Base-by-base conservation (phyloP, 768 basidiomycete genomes). In the Podaxis sp. region DNA sequence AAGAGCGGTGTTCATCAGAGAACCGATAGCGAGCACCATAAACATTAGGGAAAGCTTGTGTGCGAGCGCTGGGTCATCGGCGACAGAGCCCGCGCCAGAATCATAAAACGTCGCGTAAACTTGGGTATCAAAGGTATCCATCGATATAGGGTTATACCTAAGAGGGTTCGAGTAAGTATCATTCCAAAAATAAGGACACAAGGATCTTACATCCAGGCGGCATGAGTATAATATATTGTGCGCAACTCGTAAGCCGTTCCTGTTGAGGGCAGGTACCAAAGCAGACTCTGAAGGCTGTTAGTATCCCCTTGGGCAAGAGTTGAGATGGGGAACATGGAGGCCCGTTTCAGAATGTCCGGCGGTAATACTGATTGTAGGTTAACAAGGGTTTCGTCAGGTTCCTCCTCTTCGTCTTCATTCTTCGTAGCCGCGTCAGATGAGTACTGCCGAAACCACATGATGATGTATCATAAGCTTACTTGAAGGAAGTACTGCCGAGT, bases 61-160 rank as follows among this genome's bases (percentile, higher is more conserved):
- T n/a, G 80, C 79, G 47, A 81, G 65, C 33, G 82, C 72, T 0
- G 82, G 77, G 56, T 87, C 84, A 65, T 84, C 84, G 36, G 78
- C 68, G 3, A 80, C 76, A 9, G 81, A 77, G 0, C 71, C 73
- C 47, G 71, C 66, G 55, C 77, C 77, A 24, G 79, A 74, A 25
- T 75, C 77, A 70, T 88, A 90, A 66, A 90, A 87, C 54, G 82
- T 76, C 9, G 75, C 64, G 63, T 82, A 89, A 59, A 89, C 79
- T 67, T 88, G 84, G 61, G 74, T 79, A 64, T 87, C 81, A 71
- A 89, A 87, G 49, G 81, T 77, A 29, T 85, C 83, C 65, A 80
- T 74, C 57, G 78, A 82, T 61, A 89, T 83, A 37, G 88, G 87
- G 69, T 87, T 84, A 69, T 89, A 89, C 86, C 88, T 89, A 67